Evolutionary conservation across 192 early-diverging fungal genomes (phyloP).

Genomic region (Backusella circina): DNA sequence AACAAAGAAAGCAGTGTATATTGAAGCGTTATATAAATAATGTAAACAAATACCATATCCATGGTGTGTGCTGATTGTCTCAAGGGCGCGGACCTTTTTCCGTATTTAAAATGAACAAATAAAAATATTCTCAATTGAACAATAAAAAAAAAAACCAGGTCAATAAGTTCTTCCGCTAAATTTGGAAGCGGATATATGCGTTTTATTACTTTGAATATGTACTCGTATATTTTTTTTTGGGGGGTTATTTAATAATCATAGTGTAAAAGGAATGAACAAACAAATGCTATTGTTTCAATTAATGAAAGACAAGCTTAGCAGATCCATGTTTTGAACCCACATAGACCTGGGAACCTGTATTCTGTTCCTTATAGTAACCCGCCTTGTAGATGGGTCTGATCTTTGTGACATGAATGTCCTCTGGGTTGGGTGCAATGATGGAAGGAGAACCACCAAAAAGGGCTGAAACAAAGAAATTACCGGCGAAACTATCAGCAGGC

Average conservation of each 20-base stretch:
- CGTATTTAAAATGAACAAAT: no score
- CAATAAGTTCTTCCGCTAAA: no score
- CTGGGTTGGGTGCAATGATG: constrained; percentile 25
- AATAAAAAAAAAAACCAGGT: background rate
- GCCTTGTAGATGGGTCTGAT: constrained; percentile 17
- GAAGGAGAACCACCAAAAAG: background rate
- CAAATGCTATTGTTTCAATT: background rate
- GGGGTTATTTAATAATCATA: background rate
- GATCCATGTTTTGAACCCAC: constrained; percentile 18
- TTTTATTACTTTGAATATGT: background rate
- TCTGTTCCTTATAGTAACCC: constrained; percentile 26
- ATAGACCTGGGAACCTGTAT: background rate
- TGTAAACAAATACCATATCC: background rate
- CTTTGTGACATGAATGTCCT: constrained; percentile 29
- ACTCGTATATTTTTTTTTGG: background rate
- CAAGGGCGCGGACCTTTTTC: background rate
- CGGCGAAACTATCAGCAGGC: constrained; percentile 22
- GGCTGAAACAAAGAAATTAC: constrained; percentile 14
- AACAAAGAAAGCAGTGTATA: constrained; percentile 11
- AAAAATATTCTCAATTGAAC: no score
- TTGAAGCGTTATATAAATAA: no score
- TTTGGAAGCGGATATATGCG: background rate
- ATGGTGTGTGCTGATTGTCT: background rate
- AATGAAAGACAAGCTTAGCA: constrained; percentile 14
- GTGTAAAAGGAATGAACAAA: background rate